Evolutionary conservation across 2,329 filamentous ascomycete genomes (phyloP), one percentile per base, ranked within the genome.

Genomic region (Penicillium sp.): DNA sequence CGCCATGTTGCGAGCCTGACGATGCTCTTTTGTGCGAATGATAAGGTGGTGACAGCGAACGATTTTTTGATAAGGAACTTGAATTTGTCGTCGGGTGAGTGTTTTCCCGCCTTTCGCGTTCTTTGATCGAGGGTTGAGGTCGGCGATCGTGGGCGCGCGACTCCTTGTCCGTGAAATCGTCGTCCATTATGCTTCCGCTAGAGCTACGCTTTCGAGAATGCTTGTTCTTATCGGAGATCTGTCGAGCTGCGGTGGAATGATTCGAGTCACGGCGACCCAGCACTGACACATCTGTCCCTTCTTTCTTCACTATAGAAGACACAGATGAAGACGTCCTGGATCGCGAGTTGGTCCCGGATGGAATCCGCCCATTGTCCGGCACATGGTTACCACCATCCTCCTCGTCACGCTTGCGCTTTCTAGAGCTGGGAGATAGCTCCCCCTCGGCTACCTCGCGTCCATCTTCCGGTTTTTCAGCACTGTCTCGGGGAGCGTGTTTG

Each of bases 41-140:
- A 48, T 68, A 68, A 43, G 64, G 60, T 6, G 73, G 72, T 8
- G 72, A 76, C 43, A 68, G 55, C 11, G 72, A 75, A 47, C 70
- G 70, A 56, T 68, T 64, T 14, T 53, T 52, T 47, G 54, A 57
- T 21, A 66, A 67, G 1, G 68, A 70, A 20, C 64, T 60, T 2
- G 66, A 70, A 21, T 38, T 35, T 11, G 48, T 68, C 60, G 21
- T 68, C 59, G 43, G 63, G 59, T 18, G 63, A 59, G 53, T 64
- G 63, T 52, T 68, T 68, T 47, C 63, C 35, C 40, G 69, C 61
- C 56, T 66, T 67, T 24, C 66, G 61, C 51, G 63, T 28, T 65
- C 61, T 47, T 63, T 60, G 48, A 60, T 54, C 30, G 62, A 48
- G 16, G 59, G 54, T 14, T 26, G 47, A 28, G 18, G 47, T 11